Evolutionary conservation across 2,329 filamentous ascomycete genomes (phyloP).

Genomic region (Tolypocladium sp.): DNA sequence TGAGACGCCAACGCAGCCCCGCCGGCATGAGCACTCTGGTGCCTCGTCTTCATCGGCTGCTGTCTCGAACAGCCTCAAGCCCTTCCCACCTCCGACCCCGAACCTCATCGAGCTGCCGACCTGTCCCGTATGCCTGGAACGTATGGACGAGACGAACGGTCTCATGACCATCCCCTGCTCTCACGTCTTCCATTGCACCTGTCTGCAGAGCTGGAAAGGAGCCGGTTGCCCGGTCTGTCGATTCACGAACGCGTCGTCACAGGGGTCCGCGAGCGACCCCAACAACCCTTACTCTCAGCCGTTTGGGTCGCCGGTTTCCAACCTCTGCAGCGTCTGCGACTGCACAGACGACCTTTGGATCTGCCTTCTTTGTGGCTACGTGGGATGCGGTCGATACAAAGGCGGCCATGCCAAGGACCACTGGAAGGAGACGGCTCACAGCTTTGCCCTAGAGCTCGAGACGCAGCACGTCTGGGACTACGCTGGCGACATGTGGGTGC

Average conservation of each 20-base stretch:
- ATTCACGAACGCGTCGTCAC: conserved; percentile 54
- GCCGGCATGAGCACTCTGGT: conserved; percentile 51
- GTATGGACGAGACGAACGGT: conserved; percentile 96
- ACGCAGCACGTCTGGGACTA: conserved; percentile 99
- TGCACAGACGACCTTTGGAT: conserved; percentile 83
- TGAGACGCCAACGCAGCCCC: conserved; percentile 46
- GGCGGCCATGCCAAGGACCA: conserved; percentile 88
- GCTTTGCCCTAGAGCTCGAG: conserved; percentile 84
- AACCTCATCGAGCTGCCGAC: conserved; percentile 86
- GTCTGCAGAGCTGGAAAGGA: conserved; percentile 91
- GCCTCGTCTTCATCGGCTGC: conserved; percentile 31
- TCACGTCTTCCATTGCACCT: conserved; percentile 95
- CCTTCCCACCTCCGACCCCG: conserved; percentile 62
- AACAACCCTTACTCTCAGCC: conserved; percentile 43
- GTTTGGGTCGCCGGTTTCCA: conserved; percentile 51
- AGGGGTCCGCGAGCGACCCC: conserved; percentile 27
- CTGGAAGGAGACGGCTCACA: conserved; percentile 82
- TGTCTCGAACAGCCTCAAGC: conserved; percentile 40
- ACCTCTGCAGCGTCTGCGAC: conserved; percentile 75
- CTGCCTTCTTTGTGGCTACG: conserved; percentile 84
- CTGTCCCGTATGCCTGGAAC: conserved; percentile 90
- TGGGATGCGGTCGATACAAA: conserved; percentile 92
- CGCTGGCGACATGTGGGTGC: conserved; percentile 88
- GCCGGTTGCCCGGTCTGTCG: conserved; percentile 90
- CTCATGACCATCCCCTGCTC: conserved; percentile 94